Evolutionary conservation across 108 stramenopile genomes (phyloP), one percentile per base, ranked within the genome.

Genomic region (Mayamaea pseudoterrestris): DNA sequence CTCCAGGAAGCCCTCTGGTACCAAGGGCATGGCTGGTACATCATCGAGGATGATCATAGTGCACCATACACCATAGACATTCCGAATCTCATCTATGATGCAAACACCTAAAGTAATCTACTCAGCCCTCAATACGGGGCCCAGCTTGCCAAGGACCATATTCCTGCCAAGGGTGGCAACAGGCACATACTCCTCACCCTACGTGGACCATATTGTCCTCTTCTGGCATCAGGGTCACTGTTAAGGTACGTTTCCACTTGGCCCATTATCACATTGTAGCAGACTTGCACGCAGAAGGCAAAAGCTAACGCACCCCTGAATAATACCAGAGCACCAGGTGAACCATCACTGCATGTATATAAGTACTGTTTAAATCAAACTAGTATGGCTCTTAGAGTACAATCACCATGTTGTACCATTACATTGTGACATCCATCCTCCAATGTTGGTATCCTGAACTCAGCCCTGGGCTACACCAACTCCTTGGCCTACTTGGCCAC

Each of bases 51-150:
- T 30, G 60, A 69, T 42, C 0, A 53, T 1, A 68, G 67, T 0
- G 22, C 22, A 18, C 0, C 36, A 0, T 70, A 77, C 32, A 24
- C 3, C 5, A 36, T 69, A 1, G 7, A 27, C 3, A 54, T 72
- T 6, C 55, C 61, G 14, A 61, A 69, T 42, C 49, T 63, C 0
- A 50, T 50, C 37, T 69, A 58, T 27, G 29, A 64, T 4, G 63
- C 66, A 16, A 25, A 41, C 2, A 3, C 47, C 6, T 31, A 27
- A 4, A 22, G 35, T 5, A 29, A 50, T 27, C 66, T 74, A 18
- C 29, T 74, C 9, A 56, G 53, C 20, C 67, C 60, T 3, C 63
- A 68, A 42, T 60, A 74, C 55, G 68, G 65, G 65, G 61, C 66
- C 2, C 47, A 68, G 39, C 34, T 35, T 5, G 32, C n/a, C 20